phyloP scores from a whole-genome alignment of 2,329 filamentous ascomycete genomes.

The Ophiostoma sp. region DNA sequence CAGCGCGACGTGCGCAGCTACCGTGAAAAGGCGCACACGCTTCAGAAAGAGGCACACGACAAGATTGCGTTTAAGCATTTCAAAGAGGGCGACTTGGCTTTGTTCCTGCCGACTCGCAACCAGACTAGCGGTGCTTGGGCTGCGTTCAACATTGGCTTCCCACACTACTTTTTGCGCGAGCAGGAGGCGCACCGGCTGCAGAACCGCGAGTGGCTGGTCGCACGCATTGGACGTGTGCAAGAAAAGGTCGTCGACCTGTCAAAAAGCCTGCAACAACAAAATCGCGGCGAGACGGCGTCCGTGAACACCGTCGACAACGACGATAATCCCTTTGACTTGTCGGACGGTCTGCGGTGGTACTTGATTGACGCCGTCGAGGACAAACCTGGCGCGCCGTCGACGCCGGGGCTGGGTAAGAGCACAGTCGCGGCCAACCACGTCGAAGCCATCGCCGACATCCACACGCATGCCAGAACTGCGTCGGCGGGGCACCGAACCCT shows the following conservation, averaged over 20 bases:
- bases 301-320: slow-evolving; percentile 64
- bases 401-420: slow-evolving; percentile 85
- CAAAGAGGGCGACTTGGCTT: slow-evolving; percentile 90
- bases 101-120: slow-evolving; percentile 93
- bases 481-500: slow-evolving; percentile 39
- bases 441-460: slow-evolving; percentile 76
- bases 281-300: slow-evolving; percentile 23
- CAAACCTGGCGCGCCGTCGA: slow-evolving; percentile 87
- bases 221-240: slow-evolving; percentile 86
- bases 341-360: slow-evolving; percentile 94
- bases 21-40: slow-evolving; percentile 77
- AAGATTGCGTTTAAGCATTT: slow-evolving; percentile 96
- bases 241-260: slow-evolving; percentile 91
- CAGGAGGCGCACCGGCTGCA: slow-evolving; percentile 84
- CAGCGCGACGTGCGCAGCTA: slow-evolving; percentile 86
- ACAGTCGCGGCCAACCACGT: slow-evolving; percentile 87
- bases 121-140: slow-evolving; percentile 95
- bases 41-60: slow-evolving; percentile 84
- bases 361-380: slow-evolving; percentile 92
- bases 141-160: slow-evolving; percentile 95
- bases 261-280: slow-evolving; percentile 61
- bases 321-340: slow-evolving; percentile 95
- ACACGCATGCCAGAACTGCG: slow-evolving; percentile 47
- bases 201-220: slow-evolving; percentile 92
- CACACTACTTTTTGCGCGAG: slow-evolving; percentile 94